Base-by-base conservation (phyloP, 2,329 filamentous ascomycete species). In the Fusarium poae region DNA sequence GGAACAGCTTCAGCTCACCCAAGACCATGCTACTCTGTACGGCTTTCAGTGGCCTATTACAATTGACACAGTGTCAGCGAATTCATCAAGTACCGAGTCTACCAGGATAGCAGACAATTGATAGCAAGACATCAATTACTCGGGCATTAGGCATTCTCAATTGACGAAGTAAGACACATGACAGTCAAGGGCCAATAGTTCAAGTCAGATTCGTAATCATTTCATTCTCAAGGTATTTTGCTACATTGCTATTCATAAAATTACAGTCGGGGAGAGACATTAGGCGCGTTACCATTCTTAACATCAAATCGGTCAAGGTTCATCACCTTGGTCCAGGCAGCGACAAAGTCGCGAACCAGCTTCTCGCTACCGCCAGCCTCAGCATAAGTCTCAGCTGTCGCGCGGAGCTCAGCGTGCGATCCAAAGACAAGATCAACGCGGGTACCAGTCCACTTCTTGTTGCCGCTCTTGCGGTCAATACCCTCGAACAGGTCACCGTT, bases 321-420 rank as follows among this genome's bases (percentile, higher is more conserved):
- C 86, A 91, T 90, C 18, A 93, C 87, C 88, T 93, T 93, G 74
- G 83, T 81, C 91, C 91, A 93, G 12, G 88, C 89, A 16, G 83
- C 81, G 12, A 92, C 85, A 75, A 93, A 93, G 82, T 93, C 91
- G 77, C 85, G 86, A 44, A 88, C 86, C 62, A 93, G 91, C 82
- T 89, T 90, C 63, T 86, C 82, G 52, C 84, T 76, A 20, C 81
- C 84, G 68, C 90, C 91, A 0, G 82, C 74, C 71, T 83, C 83
- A 48, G 81, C 91, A 74, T 93, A 93, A 1, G 92, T 84, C 82
- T 93, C 91, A 10, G 90, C 79, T 34, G 92, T 77, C 37, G 91
- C 89, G 42, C 91, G 89, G 49, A 93, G 83, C 83, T 93, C 91
- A 35, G 91, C 83, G 71, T 93, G 90, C 16, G 88, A 88, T 57